Percentiles rank a stretch among this genome's conserved stretches.
Evolutionary conservation across 1,284 basidiomycete genomes (phyloP).

Genomic region (Austroboletus olivaceoglutinosus): DNA sequence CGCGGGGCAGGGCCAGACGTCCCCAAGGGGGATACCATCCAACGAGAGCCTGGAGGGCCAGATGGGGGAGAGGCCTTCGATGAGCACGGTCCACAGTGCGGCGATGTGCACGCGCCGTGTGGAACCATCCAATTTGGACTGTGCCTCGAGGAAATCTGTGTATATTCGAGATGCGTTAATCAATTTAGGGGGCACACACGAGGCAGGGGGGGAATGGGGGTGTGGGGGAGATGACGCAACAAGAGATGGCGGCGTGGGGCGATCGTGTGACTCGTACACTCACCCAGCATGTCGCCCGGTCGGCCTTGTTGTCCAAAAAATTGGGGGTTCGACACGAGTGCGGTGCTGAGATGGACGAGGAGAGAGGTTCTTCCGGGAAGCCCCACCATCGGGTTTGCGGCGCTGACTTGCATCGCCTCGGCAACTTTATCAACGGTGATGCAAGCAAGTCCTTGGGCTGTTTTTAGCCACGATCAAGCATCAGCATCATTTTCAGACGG

Average conservation of each 20-base stretch:
- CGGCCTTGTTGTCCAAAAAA: conserved; percentile 73
- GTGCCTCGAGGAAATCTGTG: conserved; percentile 67
- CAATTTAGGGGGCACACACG: conserved; percentile 1
- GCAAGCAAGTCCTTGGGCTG: conserved; percentile 70
- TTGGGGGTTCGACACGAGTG: conserved; percentile 60
- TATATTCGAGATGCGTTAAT: background rate
- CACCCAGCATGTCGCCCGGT: conserved; percentile 82
- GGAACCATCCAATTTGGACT: conserved; percentile 44
- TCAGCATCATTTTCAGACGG: background rate
- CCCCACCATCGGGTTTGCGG: conserved; percentile 84
- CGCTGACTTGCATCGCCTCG: conserved; percentile 77
- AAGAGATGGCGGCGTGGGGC: background rate
- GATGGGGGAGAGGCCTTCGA: conserved; percentile 81
- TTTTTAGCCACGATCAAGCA: conserved; percentile 1
- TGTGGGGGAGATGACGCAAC: background rate
- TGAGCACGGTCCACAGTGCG: conserved; percentile 79
- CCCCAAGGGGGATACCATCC: conserved; percentile 71
- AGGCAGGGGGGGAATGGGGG: background rate
- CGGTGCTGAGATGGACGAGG: conserved; percentile 68
- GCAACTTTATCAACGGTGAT: conserved; percentile 65
- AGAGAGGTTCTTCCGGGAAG: conserved; percentile 83
- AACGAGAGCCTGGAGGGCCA: conserved; percentile 83
- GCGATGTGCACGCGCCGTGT: conserved; percentile 57
- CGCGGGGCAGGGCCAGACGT: conserved; percentile 83
- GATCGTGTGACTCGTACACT: conserved; percentile 3